A percentile compares a stretch with the other conserved stretches of the same genome.
These are phyloP conservation scores for Biscogniauxia sp. DNA, from an alignment of 2,329 filamentous ascomycete species.

Conservation along the genomic window DNA sequence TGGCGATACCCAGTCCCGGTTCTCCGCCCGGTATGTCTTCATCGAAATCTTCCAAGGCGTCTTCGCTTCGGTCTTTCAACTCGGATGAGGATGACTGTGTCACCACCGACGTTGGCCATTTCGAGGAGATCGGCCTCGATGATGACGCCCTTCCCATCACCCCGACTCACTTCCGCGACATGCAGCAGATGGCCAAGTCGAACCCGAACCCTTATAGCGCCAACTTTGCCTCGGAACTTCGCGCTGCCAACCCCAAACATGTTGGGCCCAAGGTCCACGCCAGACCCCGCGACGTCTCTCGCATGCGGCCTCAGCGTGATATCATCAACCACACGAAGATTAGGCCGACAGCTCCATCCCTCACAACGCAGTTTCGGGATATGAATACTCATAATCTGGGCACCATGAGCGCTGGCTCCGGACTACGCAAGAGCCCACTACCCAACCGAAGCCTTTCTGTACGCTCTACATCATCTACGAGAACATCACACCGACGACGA, in stretches of 20 bases:
- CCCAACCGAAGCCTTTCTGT: slow-evolving; percentile 35
- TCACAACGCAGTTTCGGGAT: slow-evolving; percentile 45
- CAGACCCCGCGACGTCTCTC: slow-evolving; percentile 30
- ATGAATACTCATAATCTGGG: slow-evolving; percentile 43
- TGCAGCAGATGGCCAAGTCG: slow-evolving; percentile 36
- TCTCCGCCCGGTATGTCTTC: slow-evolving; percentile 75
- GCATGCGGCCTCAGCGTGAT: slow-evolving; percentile 33
- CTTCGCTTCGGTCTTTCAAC: slow-evolving; percentile 77
- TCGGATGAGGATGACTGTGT: slow-evolving; percentile 69
- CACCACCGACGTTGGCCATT: slow-evolving; percentile 73
- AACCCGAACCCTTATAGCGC: slow-evolving; percentile 49
- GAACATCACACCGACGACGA: slow-evolving; percentile 41
- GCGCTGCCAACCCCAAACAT: slow-evolving; percentile 32
- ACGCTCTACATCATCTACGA: slow-evolving; percentile 40
- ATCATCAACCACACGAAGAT: slow-evolving; percentile 30
- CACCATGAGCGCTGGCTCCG: slow-evolving; percentile 26
- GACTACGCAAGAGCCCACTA: slow-evolving; percentile 30
- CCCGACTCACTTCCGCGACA: slow-evolving; percentile 33
- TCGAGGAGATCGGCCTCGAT: slow-evolving; percentile 89
- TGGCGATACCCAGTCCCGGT: slow-evolving; percentile 49
- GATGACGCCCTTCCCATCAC: slow-evolving; percentile 53
- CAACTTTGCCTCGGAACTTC: slow-evolving; percentile 43
- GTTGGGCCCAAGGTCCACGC: slow-evolving; percentile 26
- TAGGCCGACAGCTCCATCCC: slow-evolving; percentile 44
- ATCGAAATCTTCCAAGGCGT: slow-evolving; percentile 89